Evolutionary conservation across 371 early-diverging fungal species (phyloP), one percentile per base, ranked within the genome.

Genomic region (Rhizomucor pusillus): DNA sequence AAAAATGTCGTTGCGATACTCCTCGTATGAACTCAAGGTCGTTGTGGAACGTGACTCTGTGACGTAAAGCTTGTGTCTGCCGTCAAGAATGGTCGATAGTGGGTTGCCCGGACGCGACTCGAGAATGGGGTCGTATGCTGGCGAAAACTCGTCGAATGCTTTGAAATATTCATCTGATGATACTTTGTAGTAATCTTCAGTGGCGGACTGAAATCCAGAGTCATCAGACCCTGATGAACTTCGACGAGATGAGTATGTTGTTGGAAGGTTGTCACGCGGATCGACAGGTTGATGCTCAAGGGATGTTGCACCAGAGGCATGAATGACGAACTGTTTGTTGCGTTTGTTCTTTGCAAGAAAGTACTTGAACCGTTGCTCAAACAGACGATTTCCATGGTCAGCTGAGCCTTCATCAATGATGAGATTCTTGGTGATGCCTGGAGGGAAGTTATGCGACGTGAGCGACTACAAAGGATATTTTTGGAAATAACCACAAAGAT

Each of bases 361-460:
- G 36, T 74, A 74, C 51, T 66, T 74, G 56, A 74, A 74, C 50
- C 71, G 63, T 43, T 70, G 50, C 40, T 74, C 66, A 62, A 74
- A 74, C 54, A 58, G 54, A 56, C 55, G 54, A 7, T 61, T 48
- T 5, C 34, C 51, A 33, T 37, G 51, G 58, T 70, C 71, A 47
- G 59, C 51, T 59, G 63, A 60, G 25, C 55, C 50, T 58, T 64
- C 54, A 18, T 63, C 67, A 13, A 59, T 66, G n/a, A n/a, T n/a
- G 18, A 74, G 60, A 57, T 60, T 70, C 44, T 66, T 67, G 36
- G 74, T 65, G 43, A 74, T 54, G 47, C 68, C 74, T 74, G 41
- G 5, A 29, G 29, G 7, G 29, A 29, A 29, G 29, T 3, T 3
- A 29, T 5, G 7, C 3, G 29, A 44, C 44, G 44, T 23, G 18